Evolutionary conservation across 2,329 filamentous ascomycete species (phyloP), one percentile per base, ranked within the genome.

Genomic region (Pleurostoma richardsiae): DNA sequence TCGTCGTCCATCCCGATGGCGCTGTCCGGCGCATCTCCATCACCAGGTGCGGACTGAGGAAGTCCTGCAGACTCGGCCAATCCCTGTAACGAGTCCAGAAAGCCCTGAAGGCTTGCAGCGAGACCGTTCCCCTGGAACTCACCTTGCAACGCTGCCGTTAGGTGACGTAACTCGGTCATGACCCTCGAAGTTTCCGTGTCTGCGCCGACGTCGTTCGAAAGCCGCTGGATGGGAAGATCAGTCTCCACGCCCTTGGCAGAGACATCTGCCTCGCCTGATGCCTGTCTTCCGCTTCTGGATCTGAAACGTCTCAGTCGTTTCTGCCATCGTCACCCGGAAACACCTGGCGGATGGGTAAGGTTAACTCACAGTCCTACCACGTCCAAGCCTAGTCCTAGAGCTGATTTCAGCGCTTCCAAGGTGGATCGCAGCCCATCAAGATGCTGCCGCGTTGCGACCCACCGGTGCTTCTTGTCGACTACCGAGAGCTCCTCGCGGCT

Each of bases 31-130:
- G 58, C 54, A 30, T 68, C 64, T 26, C 59, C 33, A 36, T 36
- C 33, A 36, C n/a, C 33, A 36, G 33, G 8, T 36, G 8, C 33
- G 33, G n/a, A 36, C 33, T 36, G n/a, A n/a, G 33, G 33, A 36
- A 36, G n/a, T n/a, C 8, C 33, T 36, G 33, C n/a, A 36, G 33
- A n/a, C 19, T 19, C 19, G 19, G 19, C 19, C 19, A 19, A 19
- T 19, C 19, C 79, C 5, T 85, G 85, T 5, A 90, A 76, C 0
- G 84, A 80, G 58, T 87, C 85, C 50, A 85, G 75, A 51, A 86
- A 83, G 27, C 79, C 84, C 48, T 84, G 83, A n/a, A 83, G 79
- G 4, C 76, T 80, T 2, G 82, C 80, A 50, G 88, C 81, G 46
- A 85, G 82, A n/a, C 83, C 77, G 64, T 80, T 82, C 51, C 77